Percentiles rank a stretch among this genome's conserved stretches.
Conservation (phyloP, 2,329 filamentous ascomycete genomes). For the Sporothrix globosa region DNA sequence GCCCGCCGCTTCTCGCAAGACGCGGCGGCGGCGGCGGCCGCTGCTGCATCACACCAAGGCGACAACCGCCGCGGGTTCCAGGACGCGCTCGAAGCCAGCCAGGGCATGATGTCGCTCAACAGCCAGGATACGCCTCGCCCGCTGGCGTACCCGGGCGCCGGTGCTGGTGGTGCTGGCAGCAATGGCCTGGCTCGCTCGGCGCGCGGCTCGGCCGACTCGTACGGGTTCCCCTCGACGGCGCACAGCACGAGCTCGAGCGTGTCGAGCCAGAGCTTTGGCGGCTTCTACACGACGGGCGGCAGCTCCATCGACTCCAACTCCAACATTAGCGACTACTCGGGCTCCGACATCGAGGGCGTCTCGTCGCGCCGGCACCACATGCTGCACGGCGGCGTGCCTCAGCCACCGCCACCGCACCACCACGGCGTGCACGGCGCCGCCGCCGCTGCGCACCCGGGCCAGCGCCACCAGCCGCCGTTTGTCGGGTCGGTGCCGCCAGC, state of each 20-base stretch:
- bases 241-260: constrained; percentile 89
- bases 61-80: constrained; percentile 72
- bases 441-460: not conserved
- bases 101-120: constrained; percentile 85
- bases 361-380: constrained; percentile 1
- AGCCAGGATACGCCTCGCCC: constrained; percentile 93
- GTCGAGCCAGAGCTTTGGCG: constrained; percentile 77
- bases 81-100: constrained; percentile 88
- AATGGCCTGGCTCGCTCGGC: constrained; percentile 41
- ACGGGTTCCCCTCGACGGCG: constrained; percentile 78
- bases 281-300: constrained; percentile 83
- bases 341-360: constrained; percentile 75
- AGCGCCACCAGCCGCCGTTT: constrained; percentile 5
- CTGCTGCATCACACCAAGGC: constrained; percentile 34
- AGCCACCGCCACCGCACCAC: not conserved
- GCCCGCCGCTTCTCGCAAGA: constrained; percentile 30
- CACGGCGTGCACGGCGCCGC: not conserved
- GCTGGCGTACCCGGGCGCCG: constrained; percentile 71
- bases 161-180: not conserved
- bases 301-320: constrained; percentile 27
- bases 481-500: constrained; percentile 60
- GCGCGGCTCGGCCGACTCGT: constrained; percentile 79
- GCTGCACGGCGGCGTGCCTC: constrained; percentile 12
- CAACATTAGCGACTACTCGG: constrained; percentile 52
- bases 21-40: not conserved